Percentiles rank a stretch among this genome's conserved stretches.
Evolutionary conservation across 371 early-diverging fungal species (phyloP).

Genomic region (Mucor indicus): DNA sequence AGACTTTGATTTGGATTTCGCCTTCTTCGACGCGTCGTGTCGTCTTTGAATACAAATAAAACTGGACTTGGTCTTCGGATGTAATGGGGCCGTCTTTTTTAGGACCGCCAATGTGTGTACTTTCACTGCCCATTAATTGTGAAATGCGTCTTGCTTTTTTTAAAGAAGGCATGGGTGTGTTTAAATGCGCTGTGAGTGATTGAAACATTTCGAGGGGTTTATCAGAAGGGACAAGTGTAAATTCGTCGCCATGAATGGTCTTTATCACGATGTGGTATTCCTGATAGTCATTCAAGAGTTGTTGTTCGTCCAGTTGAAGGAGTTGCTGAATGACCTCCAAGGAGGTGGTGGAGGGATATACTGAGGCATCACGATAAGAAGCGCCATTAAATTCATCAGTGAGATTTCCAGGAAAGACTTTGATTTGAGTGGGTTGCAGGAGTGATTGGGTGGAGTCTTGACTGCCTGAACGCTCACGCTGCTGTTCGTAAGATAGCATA

Average conservation of each 20-base stretch:
- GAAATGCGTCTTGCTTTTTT: slow-evolving; percentile 50
- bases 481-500: slow-evolving; percentile 1
- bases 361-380: too few species aligned
- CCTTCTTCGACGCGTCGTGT: slow-evolving; percentile 32
- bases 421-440: slow-evolving; percentile 19
- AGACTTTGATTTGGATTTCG: slow-evolving; percentile 40
- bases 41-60: slow-evolving; percentile 40
- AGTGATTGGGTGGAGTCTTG: slow-evolving; percentile 15
- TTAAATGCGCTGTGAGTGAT: slow-evolving; percentile 49
- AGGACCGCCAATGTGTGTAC: slow-evolving; percentile 40
- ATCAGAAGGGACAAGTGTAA: slow-evolving; percentile 43
- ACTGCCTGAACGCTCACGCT: slow-evolving; percentile 29
- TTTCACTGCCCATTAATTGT: slow-evolving; percentile 37
- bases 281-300: slow-evolving; percentile 20
- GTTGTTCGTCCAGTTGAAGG: slow-evolving; percentile 18
- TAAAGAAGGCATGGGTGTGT: slow-evolving; percentile 49
- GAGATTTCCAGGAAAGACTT: slow-evolving; percentile 28
- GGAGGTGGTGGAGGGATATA: slow-evolving; percentile 47
- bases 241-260: slow-evolving; percentile 37
- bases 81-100: slow-evolving; percentile 3
- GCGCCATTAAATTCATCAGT: too few species aligned
- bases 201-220: slow-evolving; percentile 53
- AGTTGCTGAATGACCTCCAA: slow-evolving; percentile 52
- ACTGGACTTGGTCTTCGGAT: slow-evolving; percentile 27
- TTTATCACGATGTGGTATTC: slow-evolving; percentile 45